phyloP scores from a whole-genome alignment of 176 grass and related monocot genomes.

The Hyparrhenia diplandra region DNA sequence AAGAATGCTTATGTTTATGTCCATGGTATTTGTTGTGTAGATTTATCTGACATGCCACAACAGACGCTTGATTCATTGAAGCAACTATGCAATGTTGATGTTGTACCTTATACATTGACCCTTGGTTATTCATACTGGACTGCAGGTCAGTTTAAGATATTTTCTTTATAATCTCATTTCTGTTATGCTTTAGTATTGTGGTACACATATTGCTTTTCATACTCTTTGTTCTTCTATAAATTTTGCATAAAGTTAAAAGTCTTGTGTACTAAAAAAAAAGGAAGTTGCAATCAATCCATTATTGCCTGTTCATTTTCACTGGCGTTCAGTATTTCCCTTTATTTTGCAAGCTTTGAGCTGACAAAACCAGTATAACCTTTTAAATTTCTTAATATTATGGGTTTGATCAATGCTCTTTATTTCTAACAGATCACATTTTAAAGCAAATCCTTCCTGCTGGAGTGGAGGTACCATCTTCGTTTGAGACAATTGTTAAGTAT shows the following conservation, averaged over 20 bases:
- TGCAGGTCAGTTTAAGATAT: constrained; percentile 62
- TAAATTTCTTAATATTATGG: not conserved
- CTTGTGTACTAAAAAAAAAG: not conserved
- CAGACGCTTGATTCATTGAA: constrained; percentile 56
- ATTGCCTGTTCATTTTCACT: not conserved
- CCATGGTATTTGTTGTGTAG: constrained; percentile 37
- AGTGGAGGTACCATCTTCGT: constrained; percentile 90
- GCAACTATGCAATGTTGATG: constrained; percentile 66
- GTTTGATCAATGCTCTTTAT: constrained; percentile 23
- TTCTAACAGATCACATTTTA: constrained; percentile 73
- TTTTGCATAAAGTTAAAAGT: not conserved
- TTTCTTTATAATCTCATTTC: constrained; percentile 9
- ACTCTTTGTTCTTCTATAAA: not conserved
- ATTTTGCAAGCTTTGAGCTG: not conserved
- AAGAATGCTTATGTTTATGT: constrained; percentile 1
- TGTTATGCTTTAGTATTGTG: not conserved
- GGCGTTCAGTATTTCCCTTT: not conserved
- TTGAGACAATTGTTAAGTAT: constrained; percentile 97
- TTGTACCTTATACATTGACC: constrained; percentile 63
- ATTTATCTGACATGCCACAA: constrained; percentile 72
- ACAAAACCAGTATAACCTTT: not conserved
- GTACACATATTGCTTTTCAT: not conserved
- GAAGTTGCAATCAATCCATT: not conserved
- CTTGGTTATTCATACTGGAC: constrained; percentile 91
- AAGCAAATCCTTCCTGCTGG: constrained; percentile 75